phyloP scores from a whole-genome alignment of 768 basidiomycete species.

The Pleurotus ostreatus region DNA sequence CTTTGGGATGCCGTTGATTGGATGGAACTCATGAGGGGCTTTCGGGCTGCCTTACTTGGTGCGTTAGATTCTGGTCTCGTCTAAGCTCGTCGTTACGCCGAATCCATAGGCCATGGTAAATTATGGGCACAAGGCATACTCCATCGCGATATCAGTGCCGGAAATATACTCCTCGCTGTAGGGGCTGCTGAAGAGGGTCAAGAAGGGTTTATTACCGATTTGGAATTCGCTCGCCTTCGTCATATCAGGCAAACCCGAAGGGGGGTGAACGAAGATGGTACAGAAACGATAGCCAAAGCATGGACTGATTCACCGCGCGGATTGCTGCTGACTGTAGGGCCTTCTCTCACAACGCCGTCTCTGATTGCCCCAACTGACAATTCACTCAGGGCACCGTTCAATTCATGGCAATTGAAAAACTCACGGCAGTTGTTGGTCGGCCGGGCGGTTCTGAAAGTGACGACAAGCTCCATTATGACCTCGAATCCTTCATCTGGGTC shows the following conservation, averaged over 20 bases:
- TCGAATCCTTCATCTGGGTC: slow-evolving; percentile 10
- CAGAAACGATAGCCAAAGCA: neutral
- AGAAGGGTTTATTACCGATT: slow-evolving; percentile 4
- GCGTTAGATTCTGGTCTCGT: neutral
- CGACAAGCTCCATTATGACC: slow-evolving; percentile 3
- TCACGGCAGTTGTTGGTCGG: neutral
- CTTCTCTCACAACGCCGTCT: neutral
- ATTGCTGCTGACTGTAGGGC: neutral
- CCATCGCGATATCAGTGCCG: slow-evolving; percentile 6
- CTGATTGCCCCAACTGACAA: neutral
- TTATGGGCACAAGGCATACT: neutral
- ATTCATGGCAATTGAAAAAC: slow-evolving; percentile 5
- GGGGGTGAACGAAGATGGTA: neutral
- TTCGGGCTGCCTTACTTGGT: slow-evolving; percentile 14
- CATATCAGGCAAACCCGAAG: neutral
- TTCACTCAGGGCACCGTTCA: slow-evolving; percentile 9
- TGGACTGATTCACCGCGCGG: neutral
- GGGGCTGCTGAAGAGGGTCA: neutral
- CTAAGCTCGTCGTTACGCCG: no score
- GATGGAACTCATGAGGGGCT: slow-evolving; percentile 12
- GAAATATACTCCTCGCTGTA: neutral
- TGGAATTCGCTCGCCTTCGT: neutral
- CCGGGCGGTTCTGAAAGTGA: neutral
- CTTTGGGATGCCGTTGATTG: slow-evolving; percentile 16
- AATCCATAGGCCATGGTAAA: neutral